Evolutionary conservation across 768 basidiomycete genomes (phyloP).

Genomic region (Boletus rufocinnamomeus): DNA sequence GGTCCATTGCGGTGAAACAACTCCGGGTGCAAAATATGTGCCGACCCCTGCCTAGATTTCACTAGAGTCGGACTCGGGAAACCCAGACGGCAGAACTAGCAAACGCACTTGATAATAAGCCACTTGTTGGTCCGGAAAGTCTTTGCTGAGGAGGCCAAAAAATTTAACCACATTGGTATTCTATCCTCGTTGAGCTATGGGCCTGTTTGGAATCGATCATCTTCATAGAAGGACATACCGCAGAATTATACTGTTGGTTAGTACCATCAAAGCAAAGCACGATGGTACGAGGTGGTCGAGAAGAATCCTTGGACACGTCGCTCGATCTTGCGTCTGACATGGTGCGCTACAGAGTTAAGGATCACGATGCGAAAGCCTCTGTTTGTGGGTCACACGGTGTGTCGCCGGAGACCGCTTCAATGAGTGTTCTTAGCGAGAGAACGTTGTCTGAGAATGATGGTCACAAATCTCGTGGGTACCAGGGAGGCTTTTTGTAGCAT

Average conservation of each 20-base stretch:
- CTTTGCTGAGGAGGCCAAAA: constrained; percentile 66
- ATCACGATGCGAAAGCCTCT: too few species aligned
- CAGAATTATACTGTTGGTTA: constrained; percentile 47
- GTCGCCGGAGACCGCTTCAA: background rate
- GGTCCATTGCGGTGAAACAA: constrained; percentile 61
- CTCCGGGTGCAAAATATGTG: constrained; percentile 59
- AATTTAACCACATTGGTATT: constrained; percentile 75
- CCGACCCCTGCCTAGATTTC: constrained; percentile 46
- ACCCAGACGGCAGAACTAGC: background rate
- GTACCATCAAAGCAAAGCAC: constrained; percentile 77
- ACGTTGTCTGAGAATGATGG: background rate
- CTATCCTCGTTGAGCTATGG: constrained; percentile 26
- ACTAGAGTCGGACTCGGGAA: background rate
- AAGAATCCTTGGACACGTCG: background rate
- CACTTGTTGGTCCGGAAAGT: constrained; percentile 50
- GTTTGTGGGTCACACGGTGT: background rate
- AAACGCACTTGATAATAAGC: constrained; percentile 68
- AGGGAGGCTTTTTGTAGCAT: constrained; percentile 7
- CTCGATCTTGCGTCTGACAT: constrained; percentile 21
- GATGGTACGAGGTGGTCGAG: constrained; percentile 42
- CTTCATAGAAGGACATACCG: constrained; percentile 37
- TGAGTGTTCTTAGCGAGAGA: background rate
- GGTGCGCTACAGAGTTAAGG: background rate
- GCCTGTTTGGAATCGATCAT: too few species aligned
- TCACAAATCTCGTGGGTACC: background rate